Conservation (phyloP, 768 basidiomycete genomes). For the Suillus paluster region DNA sequence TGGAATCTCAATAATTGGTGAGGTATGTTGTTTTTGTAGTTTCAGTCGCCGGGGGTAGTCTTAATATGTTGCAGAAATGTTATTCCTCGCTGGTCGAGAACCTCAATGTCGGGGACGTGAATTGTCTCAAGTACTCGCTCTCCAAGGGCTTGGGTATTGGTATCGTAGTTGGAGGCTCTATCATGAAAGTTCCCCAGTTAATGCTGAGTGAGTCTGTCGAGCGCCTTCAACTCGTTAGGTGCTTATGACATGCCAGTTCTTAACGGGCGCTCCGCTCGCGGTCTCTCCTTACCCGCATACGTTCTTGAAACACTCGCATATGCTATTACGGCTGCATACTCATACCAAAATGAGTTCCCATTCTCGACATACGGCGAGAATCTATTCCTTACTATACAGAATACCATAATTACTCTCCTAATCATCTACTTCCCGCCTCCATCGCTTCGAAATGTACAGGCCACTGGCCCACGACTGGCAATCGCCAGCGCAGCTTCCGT, state of each 20-base stretch:
- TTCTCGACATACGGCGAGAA: slow-evolving; percentile 99
- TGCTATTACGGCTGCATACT: slow-evolving; percentile 88
- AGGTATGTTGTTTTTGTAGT: slow-evolving; percentile 48
- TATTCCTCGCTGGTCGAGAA: slow-evolving; percentile 89
- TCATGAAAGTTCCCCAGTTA: slow-evolving; percentile 98
- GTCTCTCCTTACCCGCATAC: slow-evolving; percentile 86
- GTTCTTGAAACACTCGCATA: slow-evolving; percentile 90
- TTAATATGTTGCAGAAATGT: slow-evolving; percentile 66
- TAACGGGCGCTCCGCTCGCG: slow-evolving; percentile 76
- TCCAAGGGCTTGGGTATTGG: slow-evolving; percentile 93
- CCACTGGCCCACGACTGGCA: slow-evolving; percentile 36
- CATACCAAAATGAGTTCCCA: slow-evolving; percentile 83
- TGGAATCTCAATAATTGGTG: slow-evolving; percentile 79
- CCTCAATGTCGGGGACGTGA: slow-evolving; percentile 71
- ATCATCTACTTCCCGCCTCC: slow-evolving; percentile 68
- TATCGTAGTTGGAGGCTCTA: slow-evolving; percentile 89
- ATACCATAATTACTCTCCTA: slow-evolving; percentile 85
- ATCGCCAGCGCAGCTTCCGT: slow-evolving; percentile 38
- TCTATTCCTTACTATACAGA: slow-evolving; percentile 89
- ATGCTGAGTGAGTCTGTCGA: slow-evolving; percentile 62
- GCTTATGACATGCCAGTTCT: slow-evolving; percentile 53
- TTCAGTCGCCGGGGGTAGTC: not conserved
- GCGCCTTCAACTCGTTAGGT: not conserved
- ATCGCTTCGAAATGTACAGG: slow-evolving; percentile 27
- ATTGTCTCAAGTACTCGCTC: slow-evolving; percentile 89